These are phyloP conservation scores for Mortierella sp. DNA, from an alignment of 371 early-diverging fungal species.

Conservation along the genomic window DNA sequence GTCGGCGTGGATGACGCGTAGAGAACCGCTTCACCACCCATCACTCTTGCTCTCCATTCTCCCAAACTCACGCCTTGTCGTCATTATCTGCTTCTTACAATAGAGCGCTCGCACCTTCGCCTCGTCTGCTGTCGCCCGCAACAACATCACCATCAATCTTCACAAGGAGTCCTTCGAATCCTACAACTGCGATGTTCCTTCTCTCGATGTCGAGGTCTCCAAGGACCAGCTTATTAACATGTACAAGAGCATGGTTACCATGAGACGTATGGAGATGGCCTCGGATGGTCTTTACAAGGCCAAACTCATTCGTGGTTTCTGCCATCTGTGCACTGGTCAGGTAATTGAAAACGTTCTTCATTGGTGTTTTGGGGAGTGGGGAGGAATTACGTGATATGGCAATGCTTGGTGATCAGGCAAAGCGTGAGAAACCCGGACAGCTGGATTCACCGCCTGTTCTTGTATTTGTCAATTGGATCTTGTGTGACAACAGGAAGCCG, in stretches of 20 bases:
- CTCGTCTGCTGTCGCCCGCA: constrained; percentile 37
- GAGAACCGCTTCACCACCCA: too few species aligned
- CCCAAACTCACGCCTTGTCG: neutral
- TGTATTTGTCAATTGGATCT: neutral
- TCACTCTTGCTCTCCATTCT: too few species aligned
- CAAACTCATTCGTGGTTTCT: constrained; percentile 98
- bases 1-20: too few species aligned
- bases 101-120: constrained; percentile 46
- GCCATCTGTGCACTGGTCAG: constrained; percentile 99
- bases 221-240: constrained; percentile 81
- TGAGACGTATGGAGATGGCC: constrained; percentile 95
- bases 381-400: neutral
- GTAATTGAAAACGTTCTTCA: constrained; percentile 45
- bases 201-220: constrained; percentile 65
- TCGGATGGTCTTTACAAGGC: constrained; percentile 96
- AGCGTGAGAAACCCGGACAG: neutral
- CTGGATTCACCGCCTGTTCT: neutral
- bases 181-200: constrained; percentile 76
- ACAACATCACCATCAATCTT: constrained; percentile 62
- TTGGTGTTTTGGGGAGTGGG: too few species aligned
- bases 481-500: constrained; percentile 81
- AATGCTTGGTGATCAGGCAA: neutral
- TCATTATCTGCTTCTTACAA: neutral
- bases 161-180: constrained; percentile 71
- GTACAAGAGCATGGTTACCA: constrained; percentile 89